A percentile compares a stretch with the other conserved stretches of the same genome.
Evolutionary conservation across 257 asterid genomes (phyloP).

Genomic region (Perilla frutescens): DNA sequence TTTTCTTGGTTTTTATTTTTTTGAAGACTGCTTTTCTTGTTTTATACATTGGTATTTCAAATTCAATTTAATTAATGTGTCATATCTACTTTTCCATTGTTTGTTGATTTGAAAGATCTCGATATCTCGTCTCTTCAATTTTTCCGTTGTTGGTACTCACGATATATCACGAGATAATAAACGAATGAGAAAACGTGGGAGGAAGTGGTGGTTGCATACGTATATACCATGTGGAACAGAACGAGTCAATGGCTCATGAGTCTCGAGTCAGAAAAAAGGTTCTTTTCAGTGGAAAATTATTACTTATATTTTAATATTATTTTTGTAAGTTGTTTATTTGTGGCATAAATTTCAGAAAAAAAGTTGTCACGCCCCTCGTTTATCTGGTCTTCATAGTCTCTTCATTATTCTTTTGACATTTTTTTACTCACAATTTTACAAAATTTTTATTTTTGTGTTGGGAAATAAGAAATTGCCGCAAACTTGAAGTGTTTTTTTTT

Average conservation of each 20-base stretch:
- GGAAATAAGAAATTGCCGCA: too few species aligned
- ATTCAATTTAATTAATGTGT: slow-evolving; percentile 14
- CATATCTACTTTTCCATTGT: slow-evolving; percentile 12
- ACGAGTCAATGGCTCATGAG: slow-evolving; percentile 23
- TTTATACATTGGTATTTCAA: background rate
- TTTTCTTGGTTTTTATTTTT: background rate
- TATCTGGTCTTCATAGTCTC: too few species aligned
- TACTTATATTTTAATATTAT: background rate
- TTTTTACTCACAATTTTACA: too few species aligned
- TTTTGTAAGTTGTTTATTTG: background rate
- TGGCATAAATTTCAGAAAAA: background rate
- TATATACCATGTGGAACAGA: background rate
- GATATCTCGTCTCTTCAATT: slow-evolving; percentile 10
- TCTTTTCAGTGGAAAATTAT: background rate
- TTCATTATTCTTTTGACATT: too few species aligned
- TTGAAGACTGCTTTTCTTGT: slow-evolving; percentile 11
- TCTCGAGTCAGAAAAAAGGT: slow-evolving; percentile 15
- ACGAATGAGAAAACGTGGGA: background rate
- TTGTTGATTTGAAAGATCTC: background rate
- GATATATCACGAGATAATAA: slow-evolving; percentile 1
- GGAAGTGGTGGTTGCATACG: slow-evolving; percentile 8
- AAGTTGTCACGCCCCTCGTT: background rate
- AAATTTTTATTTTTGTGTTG: too few species aligned
- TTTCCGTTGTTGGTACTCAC: background rate
- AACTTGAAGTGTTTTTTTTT: too few species aligned